Evolutionary conservation across 805 yeast species (phyloP), one percentile per base, ranked within the genome.

Genomic region (Kuraishia molischiana): DNA sequence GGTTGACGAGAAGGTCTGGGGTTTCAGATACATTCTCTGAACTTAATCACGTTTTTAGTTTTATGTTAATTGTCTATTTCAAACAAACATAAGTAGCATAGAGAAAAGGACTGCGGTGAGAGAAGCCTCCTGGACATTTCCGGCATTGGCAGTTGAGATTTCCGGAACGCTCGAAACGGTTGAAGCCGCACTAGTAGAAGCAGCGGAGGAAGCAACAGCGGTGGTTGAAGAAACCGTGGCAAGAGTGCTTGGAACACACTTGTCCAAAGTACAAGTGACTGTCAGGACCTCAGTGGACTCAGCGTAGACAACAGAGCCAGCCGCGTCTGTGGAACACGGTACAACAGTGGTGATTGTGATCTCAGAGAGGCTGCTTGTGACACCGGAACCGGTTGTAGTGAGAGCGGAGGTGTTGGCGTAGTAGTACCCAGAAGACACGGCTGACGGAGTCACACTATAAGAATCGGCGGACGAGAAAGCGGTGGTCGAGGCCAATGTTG

Each of bases 401-500:
- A 11, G 11, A 22, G 26, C 11, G 11, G 26, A 22, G 8, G n/a
- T n/a, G n/a, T n/a, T n/a, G n/a, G n/a, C n/a, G n/a, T n/a, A n/a
- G n/a, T n/a, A n/a, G n/a, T n/a, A n/a, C n/a, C n/a, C 10, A 17
- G 37, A 24, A 10, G 42, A 6, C 19, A 41, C 17, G 13, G 41
- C 18, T 37, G 41, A 28, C 13, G n/a, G 15, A 14, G 8, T 11
- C 19, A 34, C 11, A 22, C 10, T 8, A 20, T 9, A 26, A n/a
- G 30, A 13, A 30, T 14, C 15, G 15, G 15, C 17, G 17, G 35
- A 30, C 3, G 38, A 29, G 3, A 32, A 35, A 13, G 18, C 13
- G 24, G 36, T 8, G 31, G 24, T 14, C 8, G 37, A 15, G 42
- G 32, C 14, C 50, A 43, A 15, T 5, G 46, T 45, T 32, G 60